A percentile compares a stretch with the other conserved stretches of the same genome.
Conservation (phyloP, 2,329 filamentous ascomycete species). For the Rutstroemia sp. region DNA sequence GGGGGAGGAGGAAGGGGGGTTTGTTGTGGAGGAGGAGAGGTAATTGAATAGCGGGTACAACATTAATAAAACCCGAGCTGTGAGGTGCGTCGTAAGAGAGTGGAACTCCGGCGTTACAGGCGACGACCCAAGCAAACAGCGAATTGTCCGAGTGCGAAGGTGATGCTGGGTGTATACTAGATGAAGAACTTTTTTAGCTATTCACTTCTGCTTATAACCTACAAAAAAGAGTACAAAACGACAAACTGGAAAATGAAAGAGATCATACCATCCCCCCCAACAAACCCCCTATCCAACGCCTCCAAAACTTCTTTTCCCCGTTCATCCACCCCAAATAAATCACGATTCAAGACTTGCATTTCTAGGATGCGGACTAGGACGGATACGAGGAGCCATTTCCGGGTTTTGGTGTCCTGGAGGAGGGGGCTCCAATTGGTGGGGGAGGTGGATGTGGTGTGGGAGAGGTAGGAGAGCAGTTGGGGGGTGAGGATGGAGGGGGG, state of each 20-base stretch:
- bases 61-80: conserved; percentile 40
- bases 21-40: conserved; percentile 11
- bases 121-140: conserved; percentile 6
- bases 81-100: conserved; percentile 28
- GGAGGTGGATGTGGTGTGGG: too few species aligned
- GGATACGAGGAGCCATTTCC: conserved; percentile 19
- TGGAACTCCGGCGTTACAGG: not conserved
- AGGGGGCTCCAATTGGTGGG: too few species aligned
- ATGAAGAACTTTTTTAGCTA: too few species aligned
- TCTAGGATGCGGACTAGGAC: conserved; percentile 20
- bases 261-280: conserved; percentile 19
- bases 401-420: too few species aligned
- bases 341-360: conserved; percentile 20
- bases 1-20: not conserved
- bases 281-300: conserved; percentile 19
- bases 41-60: conserved; percentile 20
- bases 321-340: conserved; percentile 21
- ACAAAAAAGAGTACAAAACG: too few species aligned
- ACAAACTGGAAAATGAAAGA: too few species aligned
- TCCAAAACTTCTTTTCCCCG: conserved; percentile 17
- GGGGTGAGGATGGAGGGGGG: too few species aligned
- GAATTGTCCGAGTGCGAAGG: conserved; percentile 16
- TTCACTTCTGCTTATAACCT: too few species aligned
- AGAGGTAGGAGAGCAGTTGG: too few species aligned
- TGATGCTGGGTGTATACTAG: conserved; percentile 11